Base-by-base conservation (phyloP, 2,329 filamentous ascomycete genomes). In the Tolypocladium cylindrosporum region DNA sequence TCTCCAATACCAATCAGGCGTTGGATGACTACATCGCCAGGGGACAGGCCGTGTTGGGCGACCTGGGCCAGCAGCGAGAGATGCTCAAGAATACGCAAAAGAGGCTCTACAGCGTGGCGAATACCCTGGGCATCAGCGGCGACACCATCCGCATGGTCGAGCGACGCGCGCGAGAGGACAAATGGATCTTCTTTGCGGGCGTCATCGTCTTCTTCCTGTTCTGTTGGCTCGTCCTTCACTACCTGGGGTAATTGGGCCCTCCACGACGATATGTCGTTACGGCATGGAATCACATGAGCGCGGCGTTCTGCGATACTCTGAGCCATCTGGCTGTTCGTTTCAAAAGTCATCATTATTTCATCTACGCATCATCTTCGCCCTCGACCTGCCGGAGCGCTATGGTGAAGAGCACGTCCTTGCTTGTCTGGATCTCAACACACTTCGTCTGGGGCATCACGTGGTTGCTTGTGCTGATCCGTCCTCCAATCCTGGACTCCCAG, bases 111-210 rank as follows among this genome's bases (percentile, higher is more conserved):
- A 93, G 85, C 65, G 91, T 97, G 24, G 94, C 90, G 8, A 97
- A 96, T 69, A 97, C 94, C 27, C 75, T 99, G 54, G 94, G 94
- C 0, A 83, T 99, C 60, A 95, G 89, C 68, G 92, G 93, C 24
- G 93, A 97, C 71, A 99, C 94, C 2, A 99, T 99, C 63, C 86
- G 94, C 53, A 97, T 94, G 91, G 88, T 99, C 48, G 93, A 97
- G 75, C 77, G 94, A 65, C 81, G 94, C 61, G 91, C 94, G 55
- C 89, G 86, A 72, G 89, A 97, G 77, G 94, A 99, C 72, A 97
- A 97, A 75, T 97, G 92, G 91, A 96, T 99, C 41, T 99, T 99
- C 72, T 89, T 89, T 81, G 88, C 78, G 0, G 91, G 94, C 0
- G 91, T 93, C 3, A 74, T 95, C 6, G 74, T 94, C 41, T 99